A percentile compares a stretch with the other conserved stretches of the same genome.
phyloP scores from a whole-genome alignment of 495 filamentous ascomycete species.

The Trichoderma gamsii region DNA sequence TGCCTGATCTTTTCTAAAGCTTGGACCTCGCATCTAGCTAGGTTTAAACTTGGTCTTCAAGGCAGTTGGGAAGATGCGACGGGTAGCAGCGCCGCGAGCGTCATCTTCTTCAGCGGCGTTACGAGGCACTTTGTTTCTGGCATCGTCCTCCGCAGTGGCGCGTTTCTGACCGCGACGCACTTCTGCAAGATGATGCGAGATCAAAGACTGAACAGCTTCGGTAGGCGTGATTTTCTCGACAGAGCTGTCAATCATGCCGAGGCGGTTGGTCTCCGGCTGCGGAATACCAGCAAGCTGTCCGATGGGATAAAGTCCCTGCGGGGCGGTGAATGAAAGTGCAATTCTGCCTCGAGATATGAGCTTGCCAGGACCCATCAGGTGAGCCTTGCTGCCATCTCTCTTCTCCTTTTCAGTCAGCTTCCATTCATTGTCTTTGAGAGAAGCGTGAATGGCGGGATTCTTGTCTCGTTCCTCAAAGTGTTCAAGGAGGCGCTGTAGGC shows the following conservation, averaged over 20 bases:
- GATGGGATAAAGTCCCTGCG: background rate
- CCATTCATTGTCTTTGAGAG: background rate
- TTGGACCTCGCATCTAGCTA: background rate
- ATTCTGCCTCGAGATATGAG: background rate
- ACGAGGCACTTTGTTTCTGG: background rate
- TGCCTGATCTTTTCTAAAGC: background rate
- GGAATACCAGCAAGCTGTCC: background rate
- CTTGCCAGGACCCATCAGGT: background rate
- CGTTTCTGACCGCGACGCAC: too few species aligned
- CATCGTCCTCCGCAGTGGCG: background rate
- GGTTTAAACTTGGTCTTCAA: conserved; percentile 2
- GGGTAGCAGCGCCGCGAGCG: background rate
- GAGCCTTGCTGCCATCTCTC: background rate
- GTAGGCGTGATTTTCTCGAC: conserved; percentile 1
- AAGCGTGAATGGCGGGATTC: background rate
- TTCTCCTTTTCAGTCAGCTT: background rate
- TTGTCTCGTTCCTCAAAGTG: background rate
- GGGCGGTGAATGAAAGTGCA: background rate
- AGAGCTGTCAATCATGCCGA: background rate
- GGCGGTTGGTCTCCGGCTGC: background rate
- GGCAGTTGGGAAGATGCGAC: background rate
- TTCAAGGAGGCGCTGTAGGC: background rate
- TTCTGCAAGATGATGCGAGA: background rate
- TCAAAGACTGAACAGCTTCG: background rate
- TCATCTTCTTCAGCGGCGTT: background rate